Evolutionary conservation across 495 filamentous ascomycete genomes (phyloP), one percentile per base, ranked within the genome.

Genomic region (Thozetella sp.): DNA sequence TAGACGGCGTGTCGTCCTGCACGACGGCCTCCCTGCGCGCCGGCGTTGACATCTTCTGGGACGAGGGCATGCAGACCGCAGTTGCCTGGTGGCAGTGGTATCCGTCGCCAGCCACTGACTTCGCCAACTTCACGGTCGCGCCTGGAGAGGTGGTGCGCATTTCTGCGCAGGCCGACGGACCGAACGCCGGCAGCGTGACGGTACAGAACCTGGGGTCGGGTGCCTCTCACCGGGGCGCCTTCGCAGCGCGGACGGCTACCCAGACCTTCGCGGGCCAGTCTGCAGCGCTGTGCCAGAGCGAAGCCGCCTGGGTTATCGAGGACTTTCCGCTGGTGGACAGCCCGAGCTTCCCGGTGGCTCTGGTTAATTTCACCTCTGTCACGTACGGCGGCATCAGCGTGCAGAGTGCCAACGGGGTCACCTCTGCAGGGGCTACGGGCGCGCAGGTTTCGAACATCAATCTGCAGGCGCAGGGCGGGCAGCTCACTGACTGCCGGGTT

Each of bases 21-120:
- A 1, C 25, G n/a, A 10, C 12, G 2, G 20, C 43, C 1, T 23
- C 62, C 13, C 58, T 72, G 9, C 67, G 69, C 22, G 66, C 64
- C 0, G 69, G 69, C 0, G 62, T 72, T 20, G 69, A 72, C 22
- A 54, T 69, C 26, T 66, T 69, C 45, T 67, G 30, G 20, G 67
- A 72, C 22, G 64, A 57, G n/a, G 63, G 56, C 0, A 19, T 22
- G 25, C 56, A 60, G 59, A 53, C 22, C 11, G 67, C 67, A 0
- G 60, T 58, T 3, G 69, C 57, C 19, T 72, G 69, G 69, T 61
- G 57, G 30, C 64, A 72, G 25, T 61, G 50, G 19, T 50, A 22
- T 9, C 55, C 51, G 19, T 11, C 34, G 15, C 17, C 9, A 0
- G 54, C 53, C 10, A 20, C 17, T 2, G 69, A 59, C 37, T 66